phyloP scores from a whole-genome alignment of 306 rosid species.

The Quercus mongolica region DNA sequence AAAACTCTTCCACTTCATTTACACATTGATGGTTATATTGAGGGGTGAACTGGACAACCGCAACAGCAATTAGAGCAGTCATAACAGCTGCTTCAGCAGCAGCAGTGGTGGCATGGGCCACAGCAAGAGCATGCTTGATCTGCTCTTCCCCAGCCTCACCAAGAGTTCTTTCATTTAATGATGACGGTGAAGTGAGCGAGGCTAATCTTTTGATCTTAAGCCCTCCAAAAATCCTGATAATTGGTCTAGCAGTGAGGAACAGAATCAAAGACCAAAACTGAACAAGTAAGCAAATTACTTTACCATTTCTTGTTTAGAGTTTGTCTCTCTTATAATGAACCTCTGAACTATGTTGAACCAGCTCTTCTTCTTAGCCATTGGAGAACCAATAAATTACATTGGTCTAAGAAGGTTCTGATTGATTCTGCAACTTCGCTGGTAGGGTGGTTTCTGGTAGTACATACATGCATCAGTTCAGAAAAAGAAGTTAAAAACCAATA shows the following conservation, averaged over 20 bases:
- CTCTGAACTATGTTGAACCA: slow-evolving; percentile 77
- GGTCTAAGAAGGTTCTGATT: slow-evolving; percentile 12
- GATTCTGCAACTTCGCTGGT: slow-evolving; percentile 16
- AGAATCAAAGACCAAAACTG: slow-evolving; percentile 1
- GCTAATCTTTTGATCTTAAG: slow-evolving; percentile 13
- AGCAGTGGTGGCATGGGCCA: slow-evolving; percentile 57
- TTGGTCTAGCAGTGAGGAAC: slow-evolving; percentile 1
- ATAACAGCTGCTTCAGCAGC: slow-evolving; percentile 22
- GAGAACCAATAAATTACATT: slow-evolving; percentile 22
- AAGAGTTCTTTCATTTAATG: slow-evolving; percentile 19
- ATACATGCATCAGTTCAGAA: neutral
- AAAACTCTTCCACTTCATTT: slow-evolving; percentile 4
- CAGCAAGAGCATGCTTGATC: slow-evolving; percentile 46
- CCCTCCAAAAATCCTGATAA: slow-evolving; percentile 60
- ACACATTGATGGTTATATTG: no score
- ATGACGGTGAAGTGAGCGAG: slow-evolving; percentile 31
- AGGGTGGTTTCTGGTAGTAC: neutral
- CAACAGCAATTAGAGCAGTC: no score
- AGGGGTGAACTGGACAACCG: no score
- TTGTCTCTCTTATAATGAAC: slow-evolving; percentile 57
- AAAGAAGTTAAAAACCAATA: neutral
- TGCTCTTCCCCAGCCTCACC: slow-evolving; percentile 54
- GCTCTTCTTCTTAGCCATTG: slow-evolving; percentile 78
- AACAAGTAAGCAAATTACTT: neutral
- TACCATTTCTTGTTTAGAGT: slow-evolving; percentile 64